These are phyloP conservation scores for Lumnitzera racemosa DNA, from an alignment of 345 rosid genomes.

Conservation along the genomic window DNA sequence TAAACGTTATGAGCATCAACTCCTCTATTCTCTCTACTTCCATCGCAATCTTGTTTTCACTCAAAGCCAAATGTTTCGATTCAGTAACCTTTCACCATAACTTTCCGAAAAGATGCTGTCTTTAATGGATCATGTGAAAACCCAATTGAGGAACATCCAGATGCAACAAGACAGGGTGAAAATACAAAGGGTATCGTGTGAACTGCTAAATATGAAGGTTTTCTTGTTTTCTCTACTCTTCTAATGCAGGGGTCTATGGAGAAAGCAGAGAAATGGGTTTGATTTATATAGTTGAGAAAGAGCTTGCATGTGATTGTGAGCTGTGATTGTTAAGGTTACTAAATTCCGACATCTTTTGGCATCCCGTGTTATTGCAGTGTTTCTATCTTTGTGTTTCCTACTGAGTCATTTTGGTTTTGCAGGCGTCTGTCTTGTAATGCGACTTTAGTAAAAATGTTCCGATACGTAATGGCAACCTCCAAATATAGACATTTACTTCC, in stretches of 20 bases:
- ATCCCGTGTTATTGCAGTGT: slow-evolving; percentile 20
- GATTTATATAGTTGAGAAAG: neutral
- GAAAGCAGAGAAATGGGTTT: neutral
- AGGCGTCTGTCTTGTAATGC: no score
- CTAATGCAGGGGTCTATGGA: neutral
- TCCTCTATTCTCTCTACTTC: slow-evolving; percentile 31
- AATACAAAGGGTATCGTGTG: no score
- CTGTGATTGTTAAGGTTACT: neutral
- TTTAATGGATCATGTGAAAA: no score
- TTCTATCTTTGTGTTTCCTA: slow-evolving; percentile 1
- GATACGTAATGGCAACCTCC: no score
- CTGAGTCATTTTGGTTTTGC: neutral
- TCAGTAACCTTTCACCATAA: no score
- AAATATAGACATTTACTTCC: no score
- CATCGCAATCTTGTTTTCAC: slow-evolving; percentile 17
- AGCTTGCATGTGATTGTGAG: neutral
- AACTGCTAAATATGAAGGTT: no score
- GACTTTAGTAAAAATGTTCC: no score
- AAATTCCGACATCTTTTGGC: neutral
- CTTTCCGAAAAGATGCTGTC: no score
- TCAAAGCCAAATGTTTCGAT: neutral
- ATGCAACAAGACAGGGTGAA: no score
- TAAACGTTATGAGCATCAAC: slow-evolving; percentile 35
- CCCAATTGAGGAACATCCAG: no score
- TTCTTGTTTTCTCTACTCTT: no score